Conservation (phyloP, 2,329 filamentous ascomycete genomes). For the Rutstroemia sp. region DNA sequence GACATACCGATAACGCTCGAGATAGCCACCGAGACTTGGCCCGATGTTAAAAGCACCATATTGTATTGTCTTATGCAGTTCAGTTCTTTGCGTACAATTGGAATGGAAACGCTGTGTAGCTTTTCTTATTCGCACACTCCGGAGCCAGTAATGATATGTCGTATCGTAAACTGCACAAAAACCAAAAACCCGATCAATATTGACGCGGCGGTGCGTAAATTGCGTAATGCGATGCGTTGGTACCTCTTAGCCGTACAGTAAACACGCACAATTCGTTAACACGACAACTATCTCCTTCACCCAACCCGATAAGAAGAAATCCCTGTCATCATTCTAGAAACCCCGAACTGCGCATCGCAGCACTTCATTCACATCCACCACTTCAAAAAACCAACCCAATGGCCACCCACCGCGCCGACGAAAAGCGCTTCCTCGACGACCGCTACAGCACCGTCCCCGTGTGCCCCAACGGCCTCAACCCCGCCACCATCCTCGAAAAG, state of each 20-base stretch:
- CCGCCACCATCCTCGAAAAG: constrained; percentile 92
- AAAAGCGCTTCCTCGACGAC: constrained; percentile 77
- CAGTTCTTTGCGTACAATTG: not conserved
- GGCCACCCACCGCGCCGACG: constrained; percentile 66
- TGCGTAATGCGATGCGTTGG: not conserved
- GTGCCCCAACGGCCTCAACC: constrained; percentile 82
- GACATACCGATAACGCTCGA: constrained; percentile 55
- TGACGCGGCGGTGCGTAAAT: not conserved
- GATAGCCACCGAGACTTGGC: constrained; percentile 62
- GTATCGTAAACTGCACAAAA: too few species aligned
- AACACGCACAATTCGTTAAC: constrained; percentile 1
- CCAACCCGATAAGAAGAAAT: constrained; percentile 1
- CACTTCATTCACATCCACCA: not conserved
- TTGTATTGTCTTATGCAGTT: not conserved
- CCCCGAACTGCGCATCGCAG: not conserved
- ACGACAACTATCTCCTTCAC: constrained; percentile 4
- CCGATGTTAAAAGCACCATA: constrained; percentile 51
- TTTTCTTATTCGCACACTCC: not conserved
- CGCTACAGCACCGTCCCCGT: constrained; percentile 71
- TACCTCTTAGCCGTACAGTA: not conserved
- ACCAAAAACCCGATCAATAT: not conserved
- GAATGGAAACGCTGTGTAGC: not conserved
- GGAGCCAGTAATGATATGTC: too few species aligned
- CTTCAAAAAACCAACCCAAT: constrained; percentile 14
- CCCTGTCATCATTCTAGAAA: not conserved